phyloP scores from a whole-genome alignment of 768 basidiomycete genomes.

The Lactarius hengduanensis region DNA sequence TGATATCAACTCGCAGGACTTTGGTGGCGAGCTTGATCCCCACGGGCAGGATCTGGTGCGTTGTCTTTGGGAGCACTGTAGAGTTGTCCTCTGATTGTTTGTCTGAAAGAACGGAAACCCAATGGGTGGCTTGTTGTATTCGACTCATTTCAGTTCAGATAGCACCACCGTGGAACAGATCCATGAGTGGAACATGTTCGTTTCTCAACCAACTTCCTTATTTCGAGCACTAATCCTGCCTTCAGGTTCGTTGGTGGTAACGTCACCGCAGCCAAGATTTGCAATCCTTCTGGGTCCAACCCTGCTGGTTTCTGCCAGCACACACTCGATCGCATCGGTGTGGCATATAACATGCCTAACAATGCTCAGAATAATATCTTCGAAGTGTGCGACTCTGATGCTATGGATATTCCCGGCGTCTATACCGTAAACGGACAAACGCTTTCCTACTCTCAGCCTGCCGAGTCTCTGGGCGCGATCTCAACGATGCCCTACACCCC shows the following conservation, averaged over 20 bases:
- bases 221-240: conserved; percentile 14
- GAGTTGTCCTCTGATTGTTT: background rate
- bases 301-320: conserved; percentile 62
- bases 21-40: conserved; percentile 76
- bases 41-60: conserved; percentile 65
- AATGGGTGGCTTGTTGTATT: conserved; percentile 67
- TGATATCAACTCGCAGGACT: conserved; percentile 52
- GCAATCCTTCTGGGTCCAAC: conserved; percentile 56
- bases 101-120: conserved; percentile 56
- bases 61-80: conserved; percentile 1
- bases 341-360: conserved; percentile 69
- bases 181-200: conserved; percentile 67
- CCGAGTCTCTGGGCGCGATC: conserved; percentile 48
- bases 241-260: conserved; percentile 69
- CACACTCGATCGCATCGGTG: conserved; percentile 73
- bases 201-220: background rate
- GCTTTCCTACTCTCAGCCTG: conserved; percentile 47
- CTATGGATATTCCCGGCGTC: conserved; percentile 58
- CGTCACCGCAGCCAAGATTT: conserved; percentile 69
- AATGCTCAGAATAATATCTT: conserved; percentile 57
- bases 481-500: conserved; percentile 46
- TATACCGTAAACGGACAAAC: conserved; percentile 44
- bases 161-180: conserved; percentile 52
- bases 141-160: conserved; percentile 49
- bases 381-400: conserved; percentile 64